phyloP scores from a whole-genome alignment of 192 early-diverging fungal genomes.

The Coemansia sp. region DNA sequence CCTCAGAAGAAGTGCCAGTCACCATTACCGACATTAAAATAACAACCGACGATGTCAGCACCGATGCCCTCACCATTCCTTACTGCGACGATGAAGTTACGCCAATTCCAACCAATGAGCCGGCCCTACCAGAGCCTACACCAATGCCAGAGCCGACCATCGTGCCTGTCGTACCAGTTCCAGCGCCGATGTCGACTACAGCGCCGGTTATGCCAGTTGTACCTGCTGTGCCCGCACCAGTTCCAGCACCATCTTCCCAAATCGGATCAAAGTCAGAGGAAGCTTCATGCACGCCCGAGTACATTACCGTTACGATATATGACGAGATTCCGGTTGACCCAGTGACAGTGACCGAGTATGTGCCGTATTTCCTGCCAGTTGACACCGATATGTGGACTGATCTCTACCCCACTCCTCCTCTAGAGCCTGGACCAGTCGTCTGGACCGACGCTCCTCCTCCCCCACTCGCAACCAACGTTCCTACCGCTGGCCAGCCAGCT shows the following conservation, averaged over 20 bases:
- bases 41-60: background rate
- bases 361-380: slow-evolving; percentile 23
- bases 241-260: background rate
- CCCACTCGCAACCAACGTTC: background rate
- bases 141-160: slow-evolving; percentile 8
- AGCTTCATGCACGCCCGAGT: slow-evolving; percentile 1
- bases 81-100: background rate
- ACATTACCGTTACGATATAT: slow-evolving; percentile 19
- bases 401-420: slow-evolving; percentile 13
- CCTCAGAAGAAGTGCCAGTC: background rate
- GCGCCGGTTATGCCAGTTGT: background rate
- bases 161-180: background rate
- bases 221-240: background rate
- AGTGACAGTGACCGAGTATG: slow-evolving; percentile 29
- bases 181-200: slow-evolving; percentile 6
- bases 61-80: background rate
- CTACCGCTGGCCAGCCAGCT: slow-evolving; percentile 11
- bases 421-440: slow-evolving; percentile 45
- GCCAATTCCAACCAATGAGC: background rate
- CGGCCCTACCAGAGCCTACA: background rate
- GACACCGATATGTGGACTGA: slow-evolving; percentile 19
- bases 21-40: background rate
- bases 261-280: background rate
- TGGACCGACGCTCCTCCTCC: slow-evolving; percentile 26
- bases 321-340: slow-evolving; percentile 10